phyloP scores from a whole-genome alignment of 805 yeast species.

The Cyberlindnera euphorbiae region DNA sequence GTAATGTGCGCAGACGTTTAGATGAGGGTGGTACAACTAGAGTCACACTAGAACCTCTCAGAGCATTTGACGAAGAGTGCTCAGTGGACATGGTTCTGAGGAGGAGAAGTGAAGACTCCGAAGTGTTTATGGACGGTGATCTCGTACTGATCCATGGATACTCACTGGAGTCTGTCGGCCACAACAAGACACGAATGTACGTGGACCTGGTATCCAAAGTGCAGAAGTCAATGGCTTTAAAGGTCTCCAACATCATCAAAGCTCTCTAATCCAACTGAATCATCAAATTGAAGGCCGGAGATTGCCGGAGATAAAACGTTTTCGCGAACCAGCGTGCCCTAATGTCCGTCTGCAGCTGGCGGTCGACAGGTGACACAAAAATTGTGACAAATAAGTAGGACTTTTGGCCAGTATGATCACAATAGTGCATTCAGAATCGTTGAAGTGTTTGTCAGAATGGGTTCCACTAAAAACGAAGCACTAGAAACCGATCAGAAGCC shows the following conservation, averaged over 20 bases:
- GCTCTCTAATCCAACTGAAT: neutral
- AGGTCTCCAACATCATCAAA: neutral
- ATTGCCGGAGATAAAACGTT: neutral
- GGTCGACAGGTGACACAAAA: too few relatives aligned
- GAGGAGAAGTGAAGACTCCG: neutral
- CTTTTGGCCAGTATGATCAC: too few relatives aligned
- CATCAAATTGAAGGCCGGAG: neutral
- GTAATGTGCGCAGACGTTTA: neutral
- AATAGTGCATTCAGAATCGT: too few relatives aligned
- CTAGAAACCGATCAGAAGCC: too few relatives aligned
- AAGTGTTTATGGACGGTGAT: conserved; percentile 3
- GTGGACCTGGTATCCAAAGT: conserved; percentile 3
- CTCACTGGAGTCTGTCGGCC: neutral
- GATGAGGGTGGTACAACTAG: neutral
- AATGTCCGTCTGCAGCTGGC: too few relatives aligned
- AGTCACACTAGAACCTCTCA: too few relatives aligned
- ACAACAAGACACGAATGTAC: neutral
- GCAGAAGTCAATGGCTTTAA: conserved; percentile 1
- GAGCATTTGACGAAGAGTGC: neutral
- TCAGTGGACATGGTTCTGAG: neutral
- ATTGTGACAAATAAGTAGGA: too few relatives aligned
- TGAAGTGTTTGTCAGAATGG: too few relatives aligned
- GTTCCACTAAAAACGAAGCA: too few relatives aligned
- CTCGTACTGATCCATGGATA: conserved; percentile 4
- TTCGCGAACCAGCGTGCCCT: too few relatives aligned